phyloP scores from a whole-genome alignment of 2,329 filamentous ascomycete species.

The Celoporthe dispersa region DNA sequence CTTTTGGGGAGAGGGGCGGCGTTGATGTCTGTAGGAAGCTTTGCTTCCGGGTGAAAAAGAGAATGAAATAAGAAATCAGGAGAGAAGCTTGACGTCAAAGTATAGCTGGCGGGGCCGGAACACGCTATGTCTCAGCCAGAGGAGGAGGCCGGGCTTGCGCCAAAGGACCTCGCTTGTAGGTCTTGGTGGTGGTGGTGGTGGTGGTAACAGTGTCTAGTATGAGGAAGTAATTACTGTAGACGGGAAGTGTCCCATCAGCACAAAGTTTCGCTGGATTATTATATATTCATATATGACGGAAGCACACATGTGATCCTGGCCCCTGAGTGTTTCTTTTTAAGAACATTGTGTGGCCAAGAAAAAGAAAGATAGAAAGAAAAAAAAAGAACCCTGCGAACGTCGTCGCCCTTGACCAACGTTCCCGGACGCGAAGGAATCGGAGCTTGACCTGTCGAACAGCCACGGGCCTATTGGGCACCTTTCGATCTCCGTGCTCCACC shows the following conservation, averaged over 20 bases:
- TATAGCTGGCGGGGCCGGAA: not conserved
- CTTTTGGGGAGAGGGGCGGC: not conserved
- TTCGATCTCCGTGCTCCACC: slow-evolving; percentile 1
- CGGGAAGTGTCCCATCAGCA: not conserved
- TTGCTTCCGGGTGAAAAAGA: not conserved
- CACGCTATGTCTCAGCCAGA: not conserved
- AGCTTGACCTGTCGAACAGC: not conserved
- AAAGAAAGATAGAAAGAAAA: not conserved
- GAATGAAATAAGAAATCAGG: not conserved
- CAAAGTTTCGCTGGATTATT: not conserved
- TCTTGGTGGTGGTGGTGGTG: not conserved
- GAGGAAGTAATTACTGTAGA: not conserved
- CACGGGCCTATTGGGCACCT: not conserved
- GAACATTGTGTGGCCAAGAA: not conserved
- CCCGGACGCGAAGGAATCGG: not conserved
- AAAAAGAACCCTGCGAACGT: not conserved
- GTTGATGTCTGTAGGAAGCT: not conserved
- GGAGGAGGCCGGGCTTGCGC: not conserved
- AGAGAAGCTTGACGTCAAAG: not conserved
- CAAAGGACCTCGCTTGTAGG: not conserved
- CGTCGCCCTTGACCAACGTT: not conserved
- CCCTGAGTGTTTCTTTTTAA: too few relatives aligned
- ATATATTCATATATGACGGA: not conserved
- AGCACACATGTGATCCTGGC: not conserved
- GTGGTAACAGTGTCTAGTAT: not conserved